Evolutionary conservation across 2,329 filamentous ascomycete species (phyloP), one percentile per base, ranked within the genome.

Genomic region (Penicillium sp.): DNA sequence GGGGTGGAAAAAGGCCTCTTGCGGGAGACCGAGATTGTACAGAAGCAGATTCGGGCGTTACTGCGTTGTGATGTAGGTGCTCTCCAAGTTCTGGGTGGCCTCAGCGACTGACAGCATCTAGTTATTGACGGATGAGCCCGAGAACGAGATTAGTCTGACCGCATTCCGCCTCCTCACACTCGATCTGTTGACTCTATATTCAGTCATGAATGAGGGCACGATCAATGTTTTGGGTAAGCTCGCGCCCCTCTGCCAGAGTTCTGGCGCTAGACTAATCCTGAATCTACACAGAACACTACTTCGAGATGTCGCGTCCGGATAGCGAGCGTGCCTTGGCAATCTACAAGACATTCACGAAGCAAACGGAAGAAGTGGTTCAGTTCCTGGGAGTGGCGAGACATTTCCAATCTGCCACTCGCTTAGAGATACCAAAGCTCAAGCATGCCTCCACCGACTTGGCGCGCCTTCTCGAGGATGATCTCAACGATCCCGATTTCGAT

Each of bases 341-440:
- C 54, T 99, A 99, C 73, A 88, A 91, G 66, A 87, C 80, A 13
- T 99, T 99, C 64, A 89, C 89, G 13, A 87, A 83, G 62, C 91
- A 95, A 69, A 99, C 93, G 6, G 91, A 97, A 61, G 83, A 86
- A 57, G 92, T 97, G 1, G 92, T 99, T 13, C 84, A 89, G 62
- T 99, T 92, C 64, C 80, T 99, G 38, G 85, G 86, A 60, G 80
- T 92, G 36, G 93, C 93, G 37, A 83, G 92, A 54, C 87, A 93
- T 66, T 93, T 92, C 66, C 90, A 97, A 72, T 86, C 91, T 65
- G 89, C 91, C 56, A 99, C 93, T 4, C 80, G 92, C 53, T 81
- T 99, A 33, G 89, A 96, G 64, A 95, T 99, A 7, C 93, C 93
- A 9, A 96, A 95, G 74, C 80, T 99, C 58, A 97, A 96, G 74